These are phyloP conservation scores for Cordyceps farinosa DNA, from an alignment of 2,329 filamentous ascomycete genomes.

Conservation along the genomic window DNA sequence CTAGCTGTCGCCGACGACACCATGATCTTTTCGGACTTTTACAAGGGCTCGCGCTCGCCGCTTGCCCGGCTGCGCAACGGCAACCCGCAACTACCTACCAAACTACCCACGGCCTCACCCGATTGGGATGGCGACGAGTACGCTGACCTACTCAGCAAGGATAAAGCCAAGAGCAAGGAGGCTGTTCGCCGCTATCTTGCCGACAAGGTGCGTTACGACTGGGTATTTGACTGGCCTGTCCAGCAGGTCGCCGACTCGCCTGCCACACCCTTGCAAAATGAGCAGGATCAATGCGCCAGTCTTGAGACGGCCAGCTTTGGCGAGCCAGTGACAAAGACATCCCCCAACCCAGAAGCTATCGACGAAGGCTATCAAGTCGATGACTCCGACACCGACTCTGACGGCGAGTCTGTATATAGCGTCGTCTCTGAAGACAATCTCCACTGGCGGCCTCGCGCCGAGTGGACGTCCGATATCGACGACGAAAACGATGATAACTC, in stretches of 20 bases:
- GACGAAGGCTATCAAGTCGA: slow-evolving; percentile 36
- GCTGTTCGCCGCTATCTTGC: slow-evolving; percentile 55
- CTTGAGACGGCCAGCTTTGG: not conserved
- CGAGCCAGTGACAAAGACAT: slow-evolving; percentile 18
- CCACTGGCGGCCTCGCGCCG: slow-evolving; percentile 49
- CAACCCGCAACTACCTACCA: slow-evolving; percentile 28
- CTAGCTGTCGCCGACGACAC: slow-evolving; percentile 3
- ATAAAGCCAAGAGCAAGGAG: slow-evolving; percentile 61
- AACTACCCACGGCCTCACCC: slow-evolving; percentile 29
- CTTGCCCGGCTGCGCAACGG: slow-evolving; percentile 48
- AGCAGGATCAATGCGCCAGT: not conserved
- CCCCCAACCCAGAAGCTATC: slow-evolving; percentile 2
- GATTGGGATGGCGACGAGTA: slow-evolving; percentile 50
- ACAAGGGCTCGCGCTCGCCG: slow-evolving; percentile 53
- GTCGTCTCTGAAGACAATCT: slow-evolving; percentile 52
- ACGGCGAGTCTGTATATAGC: slow-evolving; percentile 52
- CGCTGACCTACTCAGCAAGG: slow-evolving; percentile 57
- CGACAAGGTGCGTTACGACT: slow-evolving; percentile 55
- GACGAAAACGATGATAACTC: slow-evolving; percentile 41
- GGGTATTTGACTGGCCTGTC: slow-evolving; percentile 57
- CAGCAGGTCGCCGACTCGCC: slow-evolving; percentile 16
- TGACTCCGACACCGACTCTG: slow-evolving; percentile 39
- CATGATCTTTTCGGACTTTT: slow-evolving; percentile 60
- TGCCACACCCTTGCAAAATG: not conserved
- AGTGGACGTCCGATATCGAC: slow-evolving; percentile 57